Conservation (phyloP, 768 basidiomycete species). For the Stropharia rugosoannulata region DNA sequence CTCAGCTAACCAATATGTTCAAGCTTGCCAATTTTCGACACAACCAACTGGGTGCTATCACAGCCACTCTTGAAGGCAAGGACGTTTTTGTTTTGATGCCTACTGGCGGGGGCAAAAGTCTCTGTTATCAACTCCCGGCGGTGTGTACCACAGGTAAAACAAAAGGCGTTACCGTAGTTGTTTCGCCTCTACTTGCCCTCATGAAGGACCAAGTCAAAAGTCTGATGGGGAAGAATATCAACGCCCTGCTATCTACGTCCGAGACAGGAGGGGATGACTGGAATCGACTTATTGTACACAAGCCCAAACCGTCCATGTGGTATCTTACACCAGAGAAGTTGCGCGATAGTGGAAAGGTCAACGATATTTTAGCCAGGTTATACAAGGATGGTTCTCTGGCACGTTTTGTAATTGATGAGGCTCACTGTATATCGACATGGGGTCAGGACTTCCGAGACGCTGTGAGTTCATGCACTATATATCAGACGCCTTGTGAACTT, state of each 20-base stretch:
- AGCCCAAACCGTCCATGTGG: slow-evolving; percentile 60
- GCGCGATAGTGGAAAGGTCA: slow-evolving; percentile 56
- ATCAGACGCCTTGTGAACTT: neutral
- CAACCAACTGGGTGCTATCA: slow-evolving; percentile 88
- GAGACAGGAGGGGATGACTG: slow-evolving; percentile 42
- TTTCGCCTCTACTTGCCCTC: slow-evolving; percentile 85
- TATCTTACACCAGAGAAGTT: slow-evolving; percentile 95
- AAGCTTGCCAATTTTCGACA: slow-evolving; percentile 64
- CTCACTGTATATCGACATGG: slow-evolving; percentile 94
- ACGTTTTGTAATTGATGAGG: slow-evolving; percentile 94
- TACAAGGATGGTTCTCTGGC: slow-evolving; percentile 62
- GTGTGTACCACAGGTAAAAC: slow-evolving; percentile 72
- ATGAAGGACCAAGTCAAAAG: slow-evolving; percentile 87
- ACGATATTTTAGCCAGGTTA: slow-evolving; percentile 54
- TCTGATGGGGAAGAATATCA: slow-evolving; percentile 60
- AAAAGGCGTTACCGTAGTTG: slow-evolving; percentile 82
- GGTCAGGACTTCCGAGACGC: slow-evolving; percentile 91
- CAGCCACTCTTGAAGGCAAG: slow-evolving; percentile 70
- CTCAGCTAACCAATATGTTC: slow-evolving; percentile 60
- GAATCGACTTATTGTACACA: slow-evolving; percentile 40
- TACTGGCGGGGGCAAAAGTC: slow-evolving; percentile 90
- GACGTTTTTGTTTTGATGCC: slow-evolving; percentile 97
- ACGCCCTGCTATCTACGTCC: slow-evolving; percentile 70
- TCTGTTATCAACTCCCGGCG: slow-evolving; percentile 91
- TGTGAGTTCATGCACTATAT: slow-evolving; percentile 37